Conservation (phyloP, 352 stramenopile species). For the Pythium utonaiense region DNA sequence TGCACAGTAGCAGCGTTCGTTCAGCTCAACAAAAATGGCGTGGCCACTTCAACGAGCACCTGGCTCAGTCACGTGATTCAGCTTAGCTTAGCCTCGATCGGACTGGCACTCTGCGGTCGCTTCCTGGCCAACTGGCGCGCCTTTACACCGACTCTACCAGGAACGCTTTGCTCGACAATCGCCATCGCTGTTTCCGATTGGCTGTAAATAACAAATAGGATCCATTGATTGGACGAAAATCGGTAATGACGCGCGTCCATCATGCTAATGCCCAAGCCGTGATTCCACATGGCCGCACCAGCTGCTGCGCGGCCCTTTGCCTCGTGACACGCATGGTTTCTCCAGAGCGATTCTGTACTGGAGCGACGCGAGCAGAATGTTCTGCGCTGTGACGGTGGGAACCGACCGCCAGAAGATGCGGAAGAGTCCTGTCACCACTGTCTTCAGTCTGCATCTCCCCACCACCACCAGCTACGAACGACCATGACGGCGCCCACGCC, state of each 20-base stretch:
- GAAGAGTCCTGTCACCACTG: background rate
- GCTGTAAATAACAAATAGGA: background rate
- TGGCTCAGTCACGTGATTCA: no score
- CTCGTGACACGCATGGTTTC: background rate
- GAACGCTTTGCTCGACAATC: no score
- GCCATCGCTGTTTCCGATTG: constrained; percentile 1
- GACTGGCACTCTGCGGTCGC: background rate
- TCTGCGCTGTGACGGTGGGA: background rate
- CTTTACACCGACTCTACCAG: background rate
- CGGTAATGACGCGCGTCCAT: background rate
- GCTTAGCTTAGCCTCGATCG: no score
- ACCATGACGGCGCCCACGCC: no score
- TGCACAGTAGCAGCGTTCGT: no score
- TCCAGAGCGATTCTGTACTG: background rate
- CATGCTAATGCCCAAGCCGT: background rate
- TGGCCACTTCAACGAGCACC: no score
- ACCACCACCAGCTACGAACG: background rate
- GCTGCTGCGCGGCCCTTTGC: constrained; percentile 13
- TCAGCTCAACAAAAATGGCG: no score
- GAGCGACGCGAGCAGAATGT: background rate
- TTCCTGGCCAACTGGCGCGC: constrained; percentile 10
- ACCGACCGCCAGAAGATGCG: constrained; percentile 4
- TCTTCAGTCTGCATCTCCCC: background rate
- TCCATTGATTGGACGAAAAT: background rate
- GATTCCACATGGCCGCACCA: constrained; percentile 12